Evolutionary conservation across 2,329 filamentous ascomycete species (phyloP).

Genomic region (Pseudocercospora cruenta): DNA sequence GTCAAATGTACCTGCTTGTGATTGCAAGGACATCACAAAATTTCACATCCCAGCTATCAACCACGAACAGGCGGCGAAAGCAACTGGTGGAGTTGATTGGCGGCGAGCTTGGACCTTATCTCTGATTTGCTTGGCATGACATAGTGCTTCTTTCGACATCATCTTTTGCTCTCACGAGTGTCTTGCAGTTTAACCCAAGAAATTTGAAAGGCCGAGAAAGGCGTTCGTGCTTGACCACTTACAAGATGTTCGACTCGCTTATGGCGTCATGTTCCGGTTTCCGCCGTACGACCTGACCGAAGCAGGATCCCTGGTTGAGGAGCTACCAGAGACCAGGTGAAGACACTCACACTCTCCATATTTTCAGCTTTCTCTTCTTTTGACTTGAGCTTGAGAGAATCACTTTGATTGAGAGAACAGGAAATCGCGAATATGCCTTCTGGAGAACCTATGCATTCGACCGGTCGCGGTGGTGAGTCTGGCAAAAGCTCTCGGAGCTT

Average conservation of each 20-base stretch:
- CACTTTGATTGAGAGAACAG: neutral
- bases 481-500: neutral
- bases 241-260: neutral
- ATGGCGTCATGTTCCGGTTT: neutral
- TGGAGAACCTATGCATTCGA: conserved; percentile 46
- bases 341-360: neutral
- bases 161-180: neutral
- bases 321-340: neutral
- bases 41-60: conserved; percentile 8
- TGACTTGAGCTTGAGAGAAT: neutral
- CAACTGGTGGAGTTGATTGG: conserved; percentile 1
- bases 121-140: conserved; percentile 14
- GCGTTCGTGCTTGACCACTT: conserved; percentile 8
- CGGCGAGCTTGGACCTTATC: conserved; percentile 14
- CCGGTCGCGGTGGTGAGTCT: conserved; percentile 60
- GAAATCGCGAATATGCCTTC: conserved; percentile 14
- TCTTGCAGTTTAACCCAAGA: neutral
- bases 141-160: conserved; percentile 14
- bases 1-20: neutral
- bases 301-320: conserved; percentile 1
- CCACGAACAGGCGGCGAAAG: neutral
- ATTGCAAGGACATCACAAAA: neutral
- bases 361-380: neutral
- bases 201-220: conserved; percentile 1
- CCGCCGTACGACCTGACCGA: neutral